Conservation (phyloP, 2,329 filamentous ascomycete genomes). For the Fusarium citri region DNA sequence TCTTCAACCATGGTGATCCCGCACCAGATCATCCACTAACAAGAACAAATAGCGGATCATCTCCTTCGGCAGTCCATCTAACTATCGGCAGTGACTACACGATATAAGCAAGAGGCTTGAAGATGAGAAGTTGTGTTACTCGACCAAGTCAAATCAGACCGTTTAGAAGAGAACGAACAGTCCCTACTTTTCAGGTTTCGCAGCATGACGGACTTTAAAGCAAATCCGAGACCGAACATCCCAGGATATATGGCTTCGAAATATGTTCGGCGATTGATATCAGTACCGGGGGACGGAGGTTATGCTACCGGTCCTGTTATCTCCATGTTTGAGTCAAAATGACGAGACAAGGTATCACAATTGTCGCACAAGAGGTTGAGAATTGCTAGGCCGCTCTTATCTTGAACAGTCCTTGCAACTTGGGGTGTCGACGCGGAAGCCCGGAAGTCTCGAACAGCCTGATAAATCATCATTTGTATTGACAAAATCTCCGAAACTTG, state of each 20-base stretch:
- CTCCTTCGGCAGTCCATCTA: background rate
- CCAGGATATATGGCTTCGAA: background rate
- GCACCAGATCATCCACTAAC: background rate
- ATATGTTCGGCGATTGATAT: background rate
- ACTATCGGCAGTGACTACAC: conserved; percentile 7
- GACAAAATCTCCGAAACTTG: background rate
- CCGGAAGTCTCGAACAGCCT: conserved; percentile 6
- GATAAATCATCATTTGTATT: conserved; percentile 10
- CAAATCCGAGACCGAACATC: conserved; percentile 33
- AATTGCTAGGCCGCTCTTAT: conserved; percentile 1
- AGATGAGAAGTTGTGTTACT: conserved; percentile 20
- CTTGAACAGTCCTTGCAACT: background rate
- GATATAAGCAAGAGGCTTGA: conserved; percentile 22
- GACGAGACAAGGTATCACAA: conserved; percentile 26
- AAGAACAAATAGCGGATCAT: background rate
- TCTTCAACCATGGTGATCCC: background rate
- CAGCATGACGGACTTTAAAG: conserved; percentile 33
- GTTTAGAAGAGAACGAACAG: conserved; percentile 6
- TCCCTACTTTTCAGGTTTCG: conserved; percentile 24
- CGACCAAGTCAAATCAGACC: background rate
- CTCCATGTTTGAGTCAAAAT: conserved; percentile 20
- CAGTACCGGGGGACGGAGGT: background rate
- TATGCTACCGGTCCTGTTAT: background rate
- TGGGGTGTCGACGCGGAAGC: conserved; percentile 8
- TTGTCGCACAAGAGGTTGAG: conserved; percentile 15